phyloP scores from a whole-genome alignment of 1,284 basidiomycete species.

The Apiotrichum veenhuisii region DNA sequence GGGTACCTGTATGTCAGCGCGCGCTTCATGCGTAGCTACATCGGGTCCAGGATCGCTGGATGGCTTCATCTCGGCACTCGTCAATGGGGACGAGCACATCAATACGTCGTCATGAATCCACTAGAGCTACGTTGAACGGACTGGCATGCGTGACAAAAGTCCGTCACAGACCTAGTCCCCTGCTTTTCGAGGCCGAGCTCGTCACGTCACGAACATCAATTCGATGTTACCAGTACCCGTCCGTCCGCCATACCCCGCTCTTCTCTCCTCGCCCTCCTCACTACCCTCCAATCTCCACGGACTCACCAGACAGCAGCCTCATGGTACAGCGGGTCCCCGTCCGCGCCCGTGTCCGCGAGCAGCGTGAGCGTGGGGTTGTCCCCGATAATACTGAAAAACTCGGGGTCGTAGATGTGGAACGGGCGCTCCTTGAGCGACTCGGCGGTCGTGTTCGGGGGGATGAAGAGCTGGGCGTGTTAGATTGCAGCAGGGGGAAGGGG shows the following conservation, averaged over 20 bases:
- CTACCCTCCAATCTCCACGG: neutral
- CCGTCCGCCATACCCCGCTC: too few relatives aligned
- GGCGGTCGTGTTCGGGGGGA: conserved; percentile 32
- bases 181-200: too few relatives aligned
- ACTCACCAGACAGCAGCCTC: conserved; percentile 63
- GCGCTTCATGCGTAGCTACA: too few relatives aligned
- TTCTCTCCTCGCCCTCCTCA: neutral
- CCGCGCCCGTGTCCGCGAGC: conserved; percentile 51
- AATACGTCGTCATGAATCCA: too few relatives aligned
- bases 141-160: too few relatives aligned
- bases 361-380: conserved; percentile 57
- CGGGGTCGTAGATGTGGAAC: conserved; percentile 65
- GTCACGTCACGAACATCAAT: too few relatives aligned
- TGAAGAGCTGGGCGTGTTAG: conserved; percentile 30
- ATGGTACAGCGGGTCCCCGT: conserved; percentile 64
- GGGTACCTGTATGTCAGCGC: conserved; percentile 43
- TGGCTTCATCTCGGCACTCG: too few relatives aligned
- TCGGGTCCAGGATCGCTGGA: too few relatives aligned
- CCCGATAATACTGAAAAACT: conserved; percentile 62
- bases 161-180: too few relatives aligned
- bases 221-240: too few relatives aligned
- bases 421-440: conserved; percentile 32
- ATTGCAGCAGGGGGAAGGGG: neutral
- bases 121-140: too few relatives aligned
- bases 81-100: too few relatives aligned